Base-by-base conservation (phyloP, 192 early-diverging fungal genomes). In the Podila clonocystis region DNA sequence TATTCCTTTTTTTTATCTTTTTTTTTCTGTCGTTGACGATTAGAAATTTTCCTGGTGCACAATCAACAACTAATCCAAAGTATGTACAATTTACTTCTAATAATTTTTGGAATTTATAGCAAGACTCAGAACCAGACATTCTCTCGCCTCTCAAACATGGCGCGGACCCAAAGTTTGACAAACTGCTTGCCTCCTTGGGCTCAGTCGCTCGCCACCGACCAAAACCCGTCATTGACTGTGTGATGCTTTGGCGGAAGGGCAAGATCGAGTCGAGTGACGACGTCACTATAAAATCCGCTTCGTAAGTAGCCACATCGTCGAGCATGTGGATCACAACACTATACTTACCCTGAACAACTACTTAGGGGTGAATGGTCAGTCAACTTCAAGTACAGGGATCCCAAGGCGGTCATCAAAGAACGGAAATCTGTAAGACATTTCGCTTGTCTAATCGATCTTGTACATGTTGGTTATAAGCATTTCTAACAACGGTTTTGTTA, bases 161-260 rank as follows among this genome's bases (percentile, higher is more conserved):
- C 9, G 89, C 82, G 7, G 96, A 99, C 82, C 74, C 86, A 8
- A 75, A 85, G 9, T 97, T 99, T 72, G 97, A 99, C 76, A 90
- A 91, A 24, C 84, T 95, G 0, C 69, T 97, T 30, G 82, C 86
- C 33, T 93, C 94, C 15, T 77, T 99, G 11, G 96, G 94, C 1
- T 89, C 90, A 48, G 78, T 96, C 38, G 94, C 96, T 3, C 88
- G 92, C 38, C 93, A 94, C 67, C 93, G 93, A 68, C 96, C 97
- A 20, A 94, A 92, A 30, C 88, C 94, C 3, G 93, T 98, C 38
- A 95, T 95, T 33, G 94, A 95, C 76, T 75, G 90, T 38, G 85
- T 95, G 13, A 86, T 95, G 85, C 84, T 87, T 7, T 95, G 94
- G 94, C 88, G 93, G 57, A 93, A 93, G 74, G 74, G 67, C 9